Percentiles rank a stretch among this genome's conserved stretches.
phyloP scores from a whole-genome alignment of 2,329 filamentous ascomycete genomes.

The Aureobasidium sp. region DNA sequence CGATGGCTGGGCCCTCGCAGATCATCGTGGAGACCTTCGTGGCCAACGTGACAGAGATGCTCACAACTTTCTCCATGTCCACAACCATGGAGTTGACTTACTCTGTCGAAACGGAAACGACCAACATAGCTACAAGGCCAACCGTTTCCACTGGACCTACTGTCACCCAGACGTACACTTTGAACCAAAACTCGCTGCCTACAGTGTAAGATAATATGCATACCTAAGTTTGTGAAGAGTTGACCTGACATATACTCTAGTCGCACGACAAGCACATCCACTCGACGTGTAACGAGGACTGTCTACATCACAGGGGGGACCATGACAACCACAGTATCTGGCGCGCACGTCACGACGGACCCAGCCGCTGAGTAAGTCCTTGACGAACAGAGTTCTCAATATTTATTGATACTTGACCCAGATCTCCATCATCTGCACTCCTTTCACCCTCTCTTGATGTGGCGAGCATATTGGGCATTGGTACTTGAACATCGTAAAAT shows the following conservation, averaged over 20 bases:
- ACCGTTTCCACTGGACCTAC: constrained; percentile 19
- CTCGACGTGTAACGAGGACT: constrained; percentile 12
- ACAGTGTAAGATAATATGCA: constrained; percentile 18
- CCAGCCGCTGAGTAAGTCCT: background rate
- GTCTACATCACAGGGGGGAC: constrained; percentile 8
- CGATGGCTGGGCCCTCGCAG: constrained; percentile 26
- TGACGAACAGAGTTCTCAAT: background rate
- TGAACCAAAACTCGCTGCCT: constrained; percentile 18
- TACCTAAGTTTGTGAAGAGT: no score
- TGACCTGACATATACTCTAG: background rate
- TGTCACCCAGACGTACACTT: constrained; percentile 23
- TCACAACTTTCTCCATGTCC: constrained; percentile 31
- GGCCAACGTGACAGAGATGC: constrained; percentile 29
- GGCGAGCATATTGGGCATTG: constrained; percentile 1
- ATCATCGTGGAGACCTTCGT: constrained; percentile 33
- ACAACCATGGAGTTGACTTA: constrained; percentile 32
- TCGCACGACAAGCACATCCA: constrained; percentile 13
- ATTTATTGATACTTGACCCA: background rate
- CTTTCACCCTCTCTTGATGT: background rate
- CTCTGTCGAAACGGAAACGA: constrained; percentile 28
- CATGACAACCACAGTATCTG: background rate
- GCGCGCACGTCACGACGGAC: background rate
- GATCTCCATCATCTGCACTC: background rate
- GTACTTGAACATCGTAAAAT: background rate
- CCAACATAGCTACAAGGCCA: constrained; percentile 19